phyloP scores from a whole-genome alignment of 495 filamentous ascomycete genomes.

The Penicillium pulvis region DNA sequence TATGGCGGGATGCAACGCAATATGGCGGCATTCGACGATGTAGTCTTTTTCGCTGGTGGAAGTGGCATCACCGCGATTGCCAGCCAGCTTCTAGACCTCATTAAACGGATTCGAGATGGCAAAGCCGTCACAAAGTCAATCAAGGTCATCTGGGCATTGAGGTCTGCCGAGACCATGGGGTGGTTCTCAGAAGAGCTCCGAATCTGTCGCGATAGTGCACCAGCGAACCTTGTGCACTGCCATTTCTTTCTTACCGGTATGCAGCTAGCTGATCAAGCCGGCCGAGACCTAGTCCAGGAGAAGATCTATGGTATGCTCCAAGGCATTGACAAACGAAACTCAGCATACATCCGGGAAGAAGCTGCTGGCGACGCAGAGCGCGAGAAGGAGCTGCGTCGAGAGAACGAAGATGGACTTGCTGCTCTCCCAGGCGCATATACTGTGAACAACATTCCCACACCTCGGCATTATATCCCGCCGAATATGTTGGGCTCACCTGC shows the following conservation, averaged over 20 bases:
- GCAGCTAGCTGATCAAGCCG: conserved; percentile 54
- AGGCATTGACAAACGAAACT: conserved; percentile 79
- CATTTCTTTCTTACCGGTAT: conserved; percentile 85
- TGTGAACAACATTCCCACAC: conserved; percentile 18
- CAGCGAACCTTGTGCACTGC: conserved; percentile 81
- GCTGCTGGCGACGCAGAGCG: conserved; percentile 76
- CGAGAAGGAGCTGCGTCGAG: conserved; percentile 77
- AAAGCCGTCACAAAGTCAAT: conserved; percentile 91
- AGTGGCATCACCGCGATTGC: conserved; percentile 94
- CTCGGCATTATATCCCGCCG: conserved; percentile 18
- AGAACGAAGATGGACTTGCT: conserved; percentile 83
- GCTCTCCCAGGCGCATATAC: conserved; percentile 64
- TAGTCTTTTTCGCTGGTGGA: conserved; percentile 88
- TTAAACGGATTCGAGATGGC: conserved; percentile 90
- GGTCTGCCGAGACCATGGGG: conserved; percentile 87
- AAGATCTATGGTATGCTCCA: conserved; percentile 82
- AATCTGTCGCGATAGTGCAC: conserved; percentile 83
- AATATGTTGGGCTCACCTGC: conserved; percentile 10
- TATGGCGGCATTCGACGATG: conserved; percentile 89
- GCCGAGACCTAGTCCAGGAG: conserved; percentile 67
- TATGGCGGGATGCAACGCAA: conserved; percentile 94
- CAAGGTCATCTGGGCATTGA: conserved; percentile 88
- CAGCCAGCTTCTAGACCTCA: conserved; percentile 83
- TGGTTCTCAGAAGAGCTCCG: conserved; percentile 97
- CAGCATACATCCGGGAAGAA: conserved; percentile 76